Conservation (phyloP, 805 yeast genomes). For the Kuraishia cidri region DNA sequence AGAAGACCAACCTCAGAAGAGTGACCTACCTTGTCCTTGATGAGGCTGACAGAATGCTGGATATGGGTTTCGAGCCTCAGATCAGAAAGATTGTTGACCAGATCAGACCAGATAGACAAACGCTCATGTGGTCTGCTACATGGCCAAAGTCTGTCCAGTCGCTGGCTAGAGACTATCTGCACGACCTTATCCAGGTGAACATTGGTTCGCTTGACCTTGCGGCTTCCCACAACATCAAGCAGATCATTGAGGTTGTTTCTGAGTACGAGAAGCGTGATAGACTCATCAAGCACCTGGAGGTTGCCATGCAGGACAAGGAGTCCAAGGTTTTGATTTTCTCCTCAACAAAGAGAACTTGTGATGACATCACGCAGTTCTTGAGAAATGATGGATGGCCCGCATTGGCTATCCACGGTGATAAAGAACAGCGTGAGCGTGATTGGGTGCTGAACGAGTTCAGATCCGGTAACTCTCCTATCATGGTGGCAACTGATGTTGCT, state of each 20-base stretch:
- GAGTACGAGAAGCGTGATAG: constrained; percentile 94
- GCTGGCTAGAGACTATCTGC: constrained; percentile 83
- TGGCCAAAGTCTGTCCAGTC: constrained; percentile 99
- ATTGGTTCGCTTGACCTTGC: constrained; percentile 93
- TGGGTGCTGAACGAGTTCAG: constrained; percentile 95
- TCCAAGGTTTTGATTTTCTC: constrained; percentile 85
- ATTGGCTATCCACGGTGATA: constrained; percentile 97
- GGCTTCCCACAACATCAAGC: constrained; percentile 95
- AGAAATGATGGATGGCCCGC: constrained; percentile 99
- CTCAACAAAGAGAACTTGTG: constrained; percentile 97
- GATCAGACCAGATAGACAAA: constrained; percentile 99
- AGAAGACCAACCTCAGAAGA: constrained; percentile 91
- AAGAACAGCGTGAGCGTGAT: constrained; percentile 96
- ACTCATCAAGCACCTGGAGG: constrained; percentile 72
- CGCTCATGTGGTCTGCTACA: constrained; percentile 99
- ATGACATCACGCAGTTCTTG: constrained; percentile 82
- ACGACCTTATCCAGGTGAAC: constrained; percentile 93
- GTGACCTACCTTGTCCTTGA: constrained; percentile 95
- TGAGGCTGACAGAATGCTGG: constrained; percentile 99
- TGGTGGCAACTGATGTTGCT: constrained; percentile 99
- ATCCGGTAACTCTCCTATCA: constrained; percentile 86
- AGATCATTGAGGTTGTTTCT: constrained; percentile 82
- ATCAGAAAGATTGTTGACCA: constrained; percentile 93
- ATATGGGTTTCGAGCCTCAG: constrained; percentile 99
- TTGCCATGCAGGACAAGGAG: constrained; percentile 61